Base-by-base conservation (phyloP, 140 eudicot genomes). In the Anethum foeniculum region DNA sequence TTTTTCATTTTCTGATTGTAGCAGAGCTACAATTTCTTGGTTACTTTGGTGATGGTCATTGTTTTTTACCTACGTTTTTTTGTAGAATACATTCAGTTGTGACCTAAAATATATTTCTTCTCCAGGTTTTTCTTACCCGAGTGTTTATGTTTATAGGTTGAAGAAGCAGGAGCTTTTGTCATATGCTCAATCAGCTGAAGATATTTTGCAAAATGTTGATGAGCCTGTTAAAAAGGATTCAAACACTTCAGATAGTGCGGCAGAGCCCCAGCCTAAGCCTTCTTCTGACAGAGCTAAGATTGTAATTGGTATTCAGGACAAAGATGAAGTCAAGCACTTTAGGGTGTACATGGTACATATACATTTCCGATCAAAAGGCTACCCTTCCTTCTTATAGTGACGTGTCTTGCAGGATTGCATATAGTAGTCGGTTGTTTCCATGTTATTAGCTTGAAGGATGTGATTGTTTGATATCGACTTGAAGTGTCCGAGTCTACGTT, bases 121-220 rank as follows among this genome's bases (percentile, higher is more conserved):
- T 67, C 23, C 23, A 71, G 14, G 21, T 68, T 71, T 49, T 11
- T 25, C 77, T 36, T 44, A 48, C 71, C 73, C 23, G 52, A 80
- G 84, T 62, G 69, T 38, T 73, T 19, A 32, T 79, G 52, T 76
- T 54, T 51, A 56, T 82, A 92, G 97, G 85, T 83, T 84, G 81
- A 80, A 87, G 81, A 87, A 80, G 86, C 88, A 86, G 89, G 97
- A 90, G 83, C 58, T 92, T 84, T 80, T 84, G 75, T 89, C 87
- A 15, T 41, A 87, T 73, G 85, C 97, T 38, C 84, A 88, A 84
- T 86, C 97, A 71, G 85, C 95, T 71, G 86, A 87, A 78, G 92
- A 89, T 25, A 81, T 86, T 10, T 47, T 89, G 41, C 88, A 81
- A 71, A 64, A 78, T 69, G 91, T 88, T 81, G 97, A 95, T 65